Conservation (phyloP, 169 alveolate species). For the Perkinsus marinus region DNA sequence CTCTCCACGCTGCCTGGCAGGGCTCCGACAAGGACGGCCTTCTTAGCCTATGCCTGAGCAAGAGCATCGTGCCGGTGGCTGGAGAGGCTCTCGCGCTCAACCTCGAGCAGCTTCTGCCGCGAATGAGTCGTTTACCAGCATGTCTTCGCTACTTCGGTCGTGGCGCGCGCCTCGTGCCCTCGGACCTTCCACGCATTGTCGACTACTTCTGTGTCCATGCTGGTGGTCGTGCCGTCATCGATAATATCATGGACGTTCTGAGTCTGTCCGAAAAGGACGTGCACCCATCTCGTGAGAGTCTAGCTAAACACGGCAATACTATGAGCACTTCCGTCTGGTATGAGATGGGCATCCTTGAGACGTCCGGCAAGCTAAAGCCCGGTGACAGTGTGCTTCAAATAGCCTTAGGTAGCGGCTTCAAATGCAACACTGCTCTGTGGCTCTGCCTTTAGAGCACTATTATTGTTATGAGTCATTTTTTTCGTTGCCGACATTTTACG, state of each 20-base stretch:
- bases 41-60: not conserved
- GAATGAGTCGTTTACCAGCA: not conserved
- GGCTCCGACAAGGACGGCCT: not conserved
- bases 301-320: not conserved
- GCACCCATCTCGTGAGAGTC: not conserved
- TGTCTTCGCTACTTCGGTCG: not conserved
- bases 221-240: constrained; percentile 7
- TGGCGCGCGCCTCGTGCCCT: not conserved
- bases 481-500: not conserved
- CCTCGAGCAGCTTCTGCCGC: constrained; percentile 1
- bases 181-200: not conserved
- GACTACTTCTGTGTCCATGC: constrained; percentile 8
- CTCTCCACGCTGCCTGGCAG: not conserved
- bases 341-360: not conserved
- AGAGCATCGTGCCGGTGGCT: constrained; percentile 5
- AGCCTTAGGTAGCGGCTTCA: constrained; percentile 6
- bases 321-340: constrained; percentile 1
- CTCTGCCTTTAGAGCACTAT: not conserved
- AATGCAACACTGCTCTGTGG: constrained; percentile 7
- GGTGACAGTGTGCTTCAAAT: constrained; percentile 6
- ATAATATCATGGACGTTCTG: not conserved
- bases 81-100: not conserved
- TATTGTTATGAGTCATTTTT: not conserved
- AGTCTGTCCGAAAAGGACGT: not conserved
- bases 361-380: not conserved